A percentile compares a stretch with the other conserved stretches of the same genome.
phyloP scores from a whole-genome alignment of 371 early-diverging fungal genomes.

The Mucor sp. region DNA sequence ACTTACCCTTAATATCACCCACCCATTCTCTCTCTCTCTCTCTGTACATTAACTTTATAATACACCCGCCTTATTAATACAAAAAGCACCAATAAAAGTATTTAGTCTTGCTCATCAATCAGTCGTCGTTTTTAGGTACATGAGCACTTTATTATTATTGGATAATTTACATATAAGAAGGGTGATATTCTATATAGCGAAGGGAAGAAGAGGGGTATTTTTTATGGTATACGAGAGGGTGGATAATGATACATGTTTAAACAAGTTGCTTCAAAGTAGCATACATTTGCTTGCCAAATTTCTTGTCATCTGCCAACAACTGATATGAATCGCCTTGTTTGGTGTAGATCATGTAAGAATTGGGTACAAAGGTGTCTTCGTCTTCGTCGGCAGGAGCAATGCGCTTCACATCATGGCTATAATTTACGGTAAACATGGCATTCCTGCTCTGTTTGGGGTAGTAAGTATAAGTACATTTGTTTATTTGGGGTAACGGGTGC shows the following conservation, averaged over 20 bases:
- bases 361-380: conserved; percentile 45
- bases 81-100: not conserved
- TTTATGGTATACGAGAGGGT: not conserved
- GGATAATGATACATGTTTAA: not conserved
- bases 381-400: conserved; percentile 37
- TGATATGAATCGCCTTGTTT: conserved; percentile 36
- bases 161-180: not conserved
- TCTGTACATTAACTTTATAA: conserved; percentile 8
- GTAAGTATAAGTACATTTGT: too few species aligned
- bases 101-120: too few species aligned
- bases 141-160: not conserved
- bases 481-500: not conserved
- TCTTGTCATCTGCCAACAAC: conserved; percentile 41
- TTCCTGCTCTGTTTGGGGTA: conserved; percentile 19
- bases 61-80: not conserved
- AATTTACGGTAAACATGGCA: conserved; percentile 51
- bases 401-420: conserved; percentile 24
- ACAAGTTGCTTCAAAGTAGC: conserved; percentile 11
- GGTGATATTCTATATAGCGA: not conserved
- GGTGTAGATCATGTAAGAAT: conserved; percentile 40
- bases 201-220: not conserved
- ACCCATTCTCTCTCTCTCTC: not conserved
- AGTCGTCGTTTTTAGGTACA: too few species aligned
- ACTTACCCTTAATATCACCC: not conserved
- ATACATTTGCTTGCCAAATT: conserved; percentile 34